phyloP scores from a whole-genome alignment of 2,329 filamentous ascomycete genomes.

The Stachybotrys chartarum region DNA sequence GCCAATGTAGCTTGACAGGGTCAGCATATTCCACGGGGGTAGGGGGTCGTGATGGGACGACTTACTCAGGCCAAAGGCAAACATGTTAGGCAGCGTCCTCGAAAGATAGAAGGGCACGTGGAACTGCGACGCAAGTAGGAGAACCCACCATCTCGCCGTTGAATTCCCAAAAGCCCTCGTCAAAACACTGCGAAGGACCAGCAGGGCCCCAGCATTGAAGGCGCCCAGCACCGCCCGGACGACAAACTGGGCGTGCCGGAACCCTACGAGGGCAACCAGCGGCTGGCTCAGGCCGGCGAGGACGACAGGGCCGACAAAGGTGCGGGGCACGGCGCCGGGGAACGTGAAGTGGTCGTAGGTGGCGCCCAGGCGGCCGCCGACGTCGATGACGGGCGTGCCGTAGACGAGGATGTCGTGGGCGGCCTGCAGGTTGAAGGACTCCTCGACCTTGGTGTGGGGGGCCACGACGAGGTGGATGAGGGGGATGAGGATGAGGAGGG shows the following conservation, averaged over 20 bases:
- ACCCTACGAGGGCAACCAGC: slow-evolving; percentile 48
- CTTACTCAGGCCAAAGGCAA: slow-evolving; percentile 81
- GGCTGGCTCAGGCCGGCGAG: slow-evolving; percentile 69
- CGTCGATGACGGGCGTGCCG: slow-evolving; percentile 57
- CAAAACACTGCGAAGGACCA: slow-evolving; percentile 58
- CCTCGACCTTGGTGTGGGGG: slow-evolving; percentile 95
- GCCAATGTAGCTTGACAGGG: slow-evolving; percentile 55
- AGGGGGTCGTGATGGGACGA: slow-evolving; percentile 8
- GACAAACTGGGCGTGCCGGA: slow-evolving; percentile 49
- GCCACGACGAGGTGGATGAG: slow-evolving; percentile 62
- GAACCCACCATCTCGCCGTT: slow-evolving; percentile 70
- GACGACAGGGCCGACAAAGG: slow-evolving; percentile 75
- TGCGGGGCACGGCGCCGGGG: slow-evolving; percentile 83
- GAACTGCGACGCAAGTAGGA: slow-evolving; percentile 79
- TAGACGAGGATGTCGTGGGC: slow-evolving; percentile 82
- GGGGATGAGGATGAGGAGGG: slow-evolving; percentile 48
- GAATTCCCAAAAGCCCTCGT: slow-evolving; percentile 59
- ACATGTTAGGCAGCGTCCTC: slow-evolving; percentile 90
- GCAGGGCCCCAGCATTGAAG: slow-evolving; percentile 63
- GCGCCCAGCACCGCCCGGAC: slow-evolving; percentile 73
- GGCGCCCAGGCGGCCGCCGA: slow-evolving; percentile 44
- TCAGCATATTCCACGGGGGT: neutral
- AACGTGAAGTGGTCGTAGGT: slow-evolving; percentile 88
- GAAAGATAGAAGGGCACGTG: slow-evolving; percentile 91
- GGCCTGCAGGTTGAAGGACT: slow-evolving; percentile 96